A percentile compares a stretch with the other conserved stretches of the same genome.
Conservation (phyloP, 768 basidiomycete species). For the Pleurotus sapidus region DNA sequence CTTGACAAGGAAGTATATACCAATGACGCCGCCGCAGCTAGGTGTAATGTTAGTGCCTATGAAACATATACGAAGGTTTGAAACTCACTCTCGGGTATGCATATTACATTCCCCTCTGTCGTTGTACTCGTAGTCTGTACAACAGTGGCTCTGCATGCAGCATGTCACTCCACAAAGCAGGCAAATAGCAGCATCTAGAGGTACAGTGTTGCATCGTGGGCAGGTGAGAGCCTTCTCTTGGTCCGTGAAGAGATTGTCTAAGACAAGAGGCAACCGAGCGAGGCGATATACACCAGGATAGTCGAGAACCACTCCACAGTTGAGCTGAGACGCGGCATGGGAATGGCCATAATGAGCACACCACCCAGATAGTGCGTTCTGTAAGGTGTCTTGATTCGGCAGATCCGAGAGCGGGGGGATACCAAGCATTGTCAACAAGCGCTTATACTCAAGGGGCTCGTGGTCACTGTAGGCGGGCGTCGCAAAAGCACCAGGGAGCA, state of each 20-base stretch:
- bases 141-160: constrained; percentile 93
- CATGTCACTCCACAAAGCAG: constrained; percentile 84
- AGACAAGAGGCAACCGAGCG: constrained; percentile 71
- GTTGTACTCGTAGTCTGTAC: constrained; percentile 63
- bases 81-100: constrained; percentile 88
- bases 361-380: constrained; percentile 88
- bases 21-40: constrained; percentile 89
- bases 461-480: constrained; percentile 37
- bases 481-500: constrained; percentile 63
- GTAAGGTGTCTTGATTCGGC: constrained; percentile 81
- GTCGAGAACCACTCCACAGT: constrained; percentile 78
- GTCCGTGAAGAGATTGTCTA: constrained; percentile 81
- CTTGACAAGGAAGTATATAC: constrained; percentile 89
- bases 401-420: constrained; percentile 80
- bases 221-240: constrained; percentile 76
- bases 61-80: not conserved
- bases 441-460: constrained; percentile 70
- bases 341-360: constrained; percentile 85
- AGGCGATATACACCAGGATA: constrained; percentile 83
- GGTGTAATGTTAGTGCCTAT: constrained; percentile 4
- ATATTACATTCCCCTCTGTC: constrained; percentile 90
- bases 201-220: constrained; percentile 71
- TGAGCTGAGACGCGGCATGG: constrained; percentile 73
- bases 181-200: constrained; percentile 87
- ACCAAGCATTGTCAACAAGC: constrained; percentile 70